Evolutionary conservation across 257 asterid genomes (phyloP).

Genomic region (Capsicum chinense): DNA sequence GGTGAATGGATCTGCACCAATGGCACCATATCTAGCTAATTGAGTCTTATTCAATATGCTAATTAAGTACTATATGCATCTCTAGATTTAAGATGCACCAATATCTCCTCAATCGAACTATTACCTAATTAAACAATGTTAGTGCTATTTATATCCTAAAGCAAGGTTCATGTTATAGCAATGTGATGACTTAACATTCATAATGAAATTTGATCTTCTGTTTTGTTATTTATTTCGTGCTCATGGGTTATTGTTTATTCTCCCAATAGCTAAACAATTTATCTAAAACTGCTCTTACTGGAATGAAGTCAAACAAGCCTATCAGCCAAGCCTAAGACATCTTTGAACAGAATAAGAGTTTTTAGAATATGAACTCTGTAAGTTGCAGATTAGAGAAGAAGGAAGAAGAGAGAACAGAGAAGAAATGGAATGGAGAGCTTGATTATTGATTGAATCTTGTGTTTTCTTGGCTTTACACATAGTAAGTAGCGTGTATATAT

Average conservation of each 20-base stretch:
- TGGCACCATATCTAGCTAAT: not conserved
- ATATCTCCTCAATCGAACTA: not conserved
- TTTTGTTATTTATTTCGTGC: not conserved
- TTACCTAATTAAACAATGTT: not conserved
- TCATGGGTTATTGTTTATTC: not conserved
- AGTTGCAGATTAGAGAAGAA: too few relatives aligned
- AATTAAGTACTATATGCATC: not conserved
- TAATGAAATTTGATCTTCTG: not conserved
- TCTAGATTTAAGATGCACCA: not conserved
- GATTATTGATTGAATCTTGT: too few relatives aligned
- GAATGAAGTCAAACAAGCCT: too few relatives aligned
- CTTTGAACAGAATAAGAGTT: too few relatives aligned
- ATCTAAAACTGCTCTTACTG: too few relatives aligned
- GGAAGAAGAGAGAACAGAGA: too few relatives aligned
- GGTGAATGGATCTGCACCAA: slow-evolving; percentile 9
- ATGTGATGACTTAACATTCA: not conserved
- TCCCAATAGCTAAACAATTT: not conserved
- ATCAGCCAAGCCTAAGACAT: too few relatives aligned
- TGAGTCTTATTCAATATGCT: not conserved
- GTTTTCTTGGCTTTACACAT: too few relatives aligned
- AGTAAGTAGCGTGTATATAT: too few relatives aligned
- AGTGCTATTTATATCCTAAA: not conserved
- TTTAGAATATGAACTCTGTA: too few relatives aligned
- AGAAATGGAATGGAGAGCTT: too few relatives aligned
- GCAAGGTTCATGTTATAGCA: not conserved